These are phyloP conservation scores for Geotrichum bryndzae DNA, from an alignment of 1,139 yeast species.

Conservation along the genomic window DNA sequence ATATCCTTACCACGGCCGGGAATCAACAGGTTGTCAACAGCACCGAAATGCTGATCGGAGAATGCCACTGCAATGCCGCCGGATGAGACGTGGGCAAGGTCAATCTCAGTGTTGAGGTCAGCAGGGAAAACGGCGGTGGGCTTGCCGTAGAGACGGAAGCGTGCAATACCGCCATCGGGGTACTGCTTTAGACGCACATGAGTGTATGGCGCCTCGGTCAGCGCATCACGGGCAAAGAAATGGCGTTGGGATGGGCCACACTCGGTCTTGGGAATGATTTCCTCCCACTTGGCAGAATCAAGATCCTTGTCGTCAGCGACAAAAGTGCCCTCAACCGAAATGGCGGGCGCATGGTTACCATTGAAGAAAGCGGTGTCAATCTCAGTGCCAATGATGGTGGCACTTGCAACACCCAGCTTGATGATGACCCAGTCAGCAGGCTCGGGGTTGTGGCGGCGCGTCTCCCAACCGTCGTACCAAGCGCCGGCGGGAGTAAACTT, in stretches of 20 bases:
- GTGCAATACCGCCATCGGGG: slow-evolving; percentile 96
- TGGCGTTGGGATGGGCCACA: slow-evolving; percentile 89
- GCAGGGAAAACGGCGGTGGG: slow-evolving; percentile 62
- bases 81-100: slow-evolving; percentile 72
- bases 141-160: slow-evolving; percentile 81
- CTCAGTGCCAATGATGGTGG: slow-evolving; percentile 73
- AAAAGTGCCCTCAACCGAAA: slow-evolving; percentile 73
- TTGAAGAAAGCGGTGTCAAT: slow-evolving; percentile 88
- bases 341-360: slow-evolving; percentile 90
- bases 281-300: slow-evolving; percentile 53
- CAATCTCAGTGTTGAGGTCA: slow-evolving; percentile 46
- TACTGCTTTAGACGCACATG: slow-evolving; percentile 84
- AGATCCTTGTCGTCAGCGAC: slow-evolving; percentile 31
- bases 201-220: slow-evolving; percentile 60
- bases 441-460: slow-evolving; percentile 80
- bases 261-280: slow-evolving; percentile 59
- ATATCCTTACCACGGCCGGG: slow-evolving; percentile 95
- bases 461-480: slow-evolving; percentile 99
- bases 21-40: slow-evolving; percentile 77
- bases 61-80: slow-evolving; percentile 83
- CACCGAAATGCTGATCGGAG: slow-evolving; percentile 90
- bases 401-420: slow-evolving; percentile 78
- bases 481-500: slow-evolving; percentile 81
- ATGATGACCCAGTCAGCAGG: slow-evolving; percentile 84
- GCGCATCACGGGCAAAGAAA: slow-evolving; percentile 56